Base-by-base conservation (phyloP, 2,329 filamentous ascomycete species). In the Neopestalotiopsis sp. region DNA sequence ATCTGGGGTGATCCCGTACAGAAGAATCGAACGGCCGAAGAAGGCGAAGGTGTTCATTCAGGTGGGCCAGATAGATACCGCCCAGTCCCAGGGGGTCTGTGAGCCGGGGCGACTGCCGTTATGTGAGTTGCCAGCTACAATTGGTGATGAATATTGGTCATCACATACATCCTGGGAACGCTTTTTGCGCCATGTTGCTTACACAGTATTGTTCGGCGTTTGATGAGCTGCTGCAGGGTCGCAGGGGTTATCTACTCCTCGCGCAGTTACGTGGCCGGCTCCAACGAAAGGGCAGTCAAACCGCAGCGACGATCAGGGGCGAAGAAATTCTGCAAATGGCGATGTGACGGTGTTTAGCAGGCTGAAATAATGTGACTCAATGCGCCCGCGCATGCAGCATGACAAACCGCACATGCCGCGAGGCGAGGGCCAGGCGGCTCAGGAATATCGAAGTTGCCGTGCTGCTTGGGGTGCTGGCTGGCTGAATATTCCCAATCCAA, bases 201-300 rank as follows among this genome's bases (percentile, higher is more conserved):
- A 62, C 34, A 38, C 34, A 38, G 34, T 38, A 38, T 10, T 40
- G 56, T 62, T 40, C 59, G 59, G 59, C 20, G 59, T 62, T 62
- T 62, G 59, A 62, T 62, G 32, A 62, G n/a, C 30, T 40, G 45
- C 45, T 53, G 45, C 45, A 53, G 17, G 12, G 14, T 17, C 32
- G 59, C 59, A 62, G 28, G 59, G 28, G n/a, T 62, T 30, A 30
- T 59, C 57, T 7, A 59, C 14, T 34, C 57, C n/a, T 59, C 57
- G 30, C 17, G 30, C 30, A 28, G 24, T 59, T 59, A 59, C 57
- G 24, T 59, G 57, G 57, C 24, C 57, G 17, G 34, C 28, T 62
- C 59, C 30, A 34, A 59, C 30, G 30, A 38, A 30, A 34, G 57
- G 10, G 57, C 24, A 58, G 20, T 58, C 28, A 28, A 30, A 58